These are phyloP conservation scores for Adenanthera pavonina DNA, from an alignment of 306 rosid genomes.

Conservation along the genomic window DNA sequence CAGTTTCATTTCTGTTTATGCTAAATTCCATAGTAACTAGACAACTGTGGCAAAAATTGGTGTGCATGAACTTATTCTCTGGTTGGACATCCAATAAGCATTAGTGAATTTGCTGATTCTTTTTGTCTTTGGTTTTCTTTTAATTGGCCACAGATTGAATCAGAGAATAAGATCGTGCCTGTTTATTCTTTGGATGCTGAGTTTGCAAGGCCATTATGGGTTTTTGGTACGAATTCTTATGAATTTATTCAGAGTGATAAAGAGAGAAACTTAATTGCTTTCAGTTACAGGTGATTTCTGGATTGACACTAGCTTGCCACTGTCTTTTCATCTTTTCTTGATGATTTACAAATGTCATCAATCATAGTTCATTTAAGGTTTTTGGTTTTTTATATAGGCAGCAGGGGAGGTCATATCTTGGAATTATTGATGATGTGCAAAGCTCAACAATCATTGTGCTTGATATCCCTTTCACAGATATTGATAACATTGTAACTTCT, in stretches of 20 bases:
- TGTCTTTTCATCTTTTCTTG: conserved; percentile 25
- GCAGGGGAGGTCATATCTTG: conserved; percentile 83
- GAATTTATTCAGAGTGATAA: conserved; percentile 59
- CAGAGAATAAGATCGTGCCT: conserved; percentile 66
- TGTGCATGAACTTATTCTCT: conserved; percentile 27
- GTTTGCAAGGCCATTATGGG: conserved; percentile 86
- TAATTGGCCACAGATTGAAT: conserved; percentile 67
- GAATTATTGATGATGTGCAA: conserved; percentile 68
- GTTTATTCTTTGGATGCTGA: conserved; percentile 82
- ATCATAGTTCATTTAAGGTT: conserved; percentile 20
- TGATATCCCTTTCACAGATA: conserved; percentile 85
- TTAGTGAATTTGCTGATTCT: conserved; percentile 1
- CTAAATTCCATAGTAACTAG: not conserved
- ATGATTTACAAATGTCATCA: not conserved
- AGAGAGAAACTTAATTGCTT: conserved; percentile 65
- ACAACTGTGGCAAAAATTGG: conserved; percentile 22
- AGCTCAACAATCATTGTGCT: conserved; percentile 57
- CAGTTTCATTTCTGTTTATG: not conserved
- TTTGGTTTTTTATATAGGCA: conserved; percentile 60
- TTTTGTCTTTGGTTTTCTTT: conserved; percentile 22
- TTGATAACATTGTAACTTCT: conserved; percentile 71
- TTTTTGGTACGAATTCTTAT: conserved; percentile 83
- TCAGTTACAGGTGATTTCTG: conserved; percentile 79
- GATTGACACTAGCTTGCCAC: conserved; percentile 24
- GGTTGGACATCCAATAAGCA: conserved; percentile 2